Percentiles rank a stretch among this genome's conserved stretches.
Conservation (phyloP, 352 stramenopile genomes). For the Phytopythium vexans region DNA sequence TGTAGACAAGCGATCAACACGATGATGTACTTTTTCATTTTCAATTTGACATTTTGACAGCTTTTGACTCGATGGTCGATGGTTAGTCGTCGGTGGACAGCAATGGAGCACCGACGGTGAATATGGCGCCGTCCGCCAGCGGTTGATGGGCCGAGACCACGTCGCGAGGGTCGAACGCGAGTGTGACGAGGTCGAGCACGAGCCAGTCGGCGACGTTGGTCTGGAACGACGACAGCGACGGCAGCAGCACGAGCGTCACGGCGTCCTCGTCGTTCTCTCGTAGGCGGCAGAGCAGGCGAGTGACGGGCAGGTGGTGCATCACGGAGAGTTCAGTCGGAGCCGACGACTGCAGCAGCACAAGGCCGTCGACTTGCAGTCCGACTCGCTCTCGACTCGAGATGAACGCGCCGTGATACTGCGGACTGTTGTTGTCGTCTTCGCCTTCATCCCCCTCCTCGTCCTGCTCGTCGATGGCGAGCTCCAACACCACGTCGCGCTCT, state of each 20-base stretch:
- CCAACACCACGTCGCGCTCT: conserved; percentile 7
- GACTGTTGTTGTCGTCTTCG: neutral
- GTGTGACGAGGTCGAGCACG: neutral
- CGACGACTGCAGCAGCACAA: conserved; percentile 24
- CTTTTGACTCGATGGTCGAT: no score
- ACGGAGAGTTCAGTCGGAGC: neutral
- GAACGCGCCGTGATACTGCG: no score
- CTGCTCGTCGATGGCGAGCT: conserved; percentile 6
- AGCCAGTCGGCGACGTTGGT: neutral
- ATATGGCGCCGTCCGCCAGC: no score
- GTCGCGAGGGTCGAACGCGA: no score
- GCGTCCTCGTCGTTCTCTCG: neutral
- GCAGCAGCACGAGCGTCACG: conserved; percentile 16
- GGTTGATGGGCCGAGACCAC: no score
- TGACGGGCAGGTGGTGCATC: conserved; percentile 28
- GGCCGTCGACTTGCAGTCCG: conserved; percentile 17
- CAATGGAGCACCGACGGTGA: no score
- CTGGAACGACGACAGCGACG: conserved; percentile 21
- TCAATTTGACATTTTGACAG: no score
- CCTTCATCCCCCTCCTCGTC: conserved; percentile 9
- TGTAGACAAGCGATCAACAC: neutral
- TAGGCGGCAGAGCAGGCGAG: conserved; percentile 28
- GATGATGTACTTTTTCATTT: neutral
- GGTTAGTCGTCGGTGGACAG: no score
- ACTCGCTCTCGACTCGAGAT: neutral